phyloP scores from a whole-genome alignment of 2,329 filamentous ascomycete species.

The Claviceps fusiformis region DNA sequence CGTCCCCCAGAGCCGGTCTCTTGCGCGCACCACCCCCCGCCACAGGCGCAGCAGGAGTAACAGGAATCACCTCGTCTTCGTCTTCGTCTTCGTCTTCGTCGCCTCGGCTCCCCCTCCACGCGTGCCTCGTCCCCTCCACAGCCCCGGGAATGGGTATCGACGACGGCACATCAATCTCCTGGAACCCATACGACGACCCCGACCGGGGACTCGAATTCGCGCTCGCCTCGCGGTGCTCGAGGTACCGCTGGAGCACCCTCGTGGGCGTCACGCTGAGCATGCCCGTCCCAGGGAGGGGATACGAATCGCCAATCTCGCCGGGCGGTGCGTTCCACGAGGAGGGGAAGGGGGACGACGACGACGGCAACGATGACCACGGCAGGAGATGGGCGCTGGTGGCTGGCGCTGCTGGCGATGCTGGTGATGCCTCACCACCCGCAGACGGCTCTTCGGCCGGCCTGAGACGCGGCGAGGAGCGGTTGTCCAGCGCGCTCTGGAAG shows the following conservation, averaged over 20 bases:
- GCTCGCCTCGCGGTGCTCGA: conserved; percentile 22
- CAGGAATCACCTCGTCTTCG: conserved; percentile 11
- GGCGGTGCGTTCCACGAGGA: conserved; percentile 29
- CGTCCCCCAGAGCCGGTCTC: not conserved
- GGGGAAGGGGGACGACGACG: conserved; percentile 10
- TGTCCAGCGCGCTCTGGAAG: conserved; percentile 31
- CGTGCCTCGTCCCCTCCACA: not conserved
- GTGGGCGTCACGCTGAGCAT: conserved; percentile 29
- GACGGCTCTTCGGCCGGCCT: not conserved
- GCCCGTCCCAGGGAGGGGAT: conserved; percentile 23
- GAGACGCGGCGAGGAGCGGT: conserved; percentile 22
- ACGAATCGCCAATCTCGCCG: conserved; percentile 42
- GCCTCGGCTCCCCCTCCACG: not conserved
- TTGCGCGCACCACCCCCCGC: not conserved
- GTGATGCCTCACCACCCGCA: not conserved
- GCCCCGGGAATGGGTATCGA: conserved; percentile 10
- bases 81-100: not conserved
- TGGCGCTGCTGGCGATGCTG: too few relatives aligned
- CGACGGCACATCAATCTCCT: conserved; percentile 11
- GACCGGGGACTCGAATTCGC: not conserved
- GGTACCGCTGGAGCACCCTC: conserved; percentile 34
- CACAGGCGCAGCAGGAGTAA: conserved; percentile 9
- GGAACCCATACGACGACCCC: not conserved
- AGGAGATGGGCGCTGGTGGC: not conserved
- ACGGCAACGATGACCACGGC: not conserved